phyloP scores from a whole-genome alignment of 495 filamentous ascomycete species.

The Aspergillus sparsus region DNA sequence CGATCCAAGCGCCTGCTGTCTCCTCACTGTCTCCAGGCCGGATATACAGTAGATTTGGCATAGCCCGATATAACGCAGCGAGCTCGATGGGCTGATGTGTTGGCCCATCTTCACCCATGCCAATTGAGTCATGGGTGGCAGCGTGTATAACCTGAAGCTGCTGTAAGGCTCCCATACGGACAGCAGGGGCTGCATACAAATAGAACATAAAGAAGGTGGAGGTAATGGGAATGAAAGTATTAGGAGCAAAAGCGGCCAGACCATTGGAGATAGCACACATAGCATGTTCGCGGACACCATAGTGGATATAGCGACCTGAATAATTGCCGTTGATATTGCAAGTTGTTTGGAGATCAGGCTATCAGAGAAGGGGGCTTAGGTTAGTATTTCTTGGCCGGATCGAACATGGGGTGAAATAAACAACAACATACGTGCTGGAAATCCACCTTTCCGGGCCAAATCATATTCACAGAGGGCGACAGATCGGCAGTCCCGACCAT shows the following conservation, averaged over 20 bases:
- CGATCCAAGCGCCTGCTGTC: constrained; percentile 54
- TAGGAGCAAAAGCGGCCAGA: constrained; percentile 51
- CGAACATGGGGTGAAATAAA: background rate
- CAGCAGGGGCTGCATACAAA: constrained; percentile 57
- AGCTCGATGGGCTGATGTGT: constrained; percentile 64
- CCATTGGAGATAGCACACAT: constrained; percentile 57
- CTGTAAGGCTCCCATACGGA: constrained; percentile 61
- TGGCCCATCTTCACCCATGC: constrained; percentile 60
- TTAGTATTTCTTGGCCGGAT: background rate
- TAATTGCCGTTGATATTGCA: constrained; percentile 53
- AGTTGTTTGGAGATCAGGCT: constrained; percentile 45
- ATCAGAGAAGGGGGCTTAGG: background rate
- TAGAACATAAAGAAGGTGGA: constrained; percentile 65
- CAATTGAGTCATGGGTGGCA: constrained; percentile 63
- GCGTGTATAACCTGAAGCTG: constrained; percentile 58
- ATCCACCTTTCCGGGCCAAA: constrained; percentile 54
- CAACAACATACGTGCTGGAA: constrained; percentile 51
- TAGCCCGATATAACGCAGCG: constrained; percentile 57
- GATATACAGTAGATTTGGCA: constrained; percentile 63
- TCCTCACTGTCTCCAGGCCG: constrained; percentile 60
- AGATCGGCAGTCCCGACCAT: constrained; percentile 64
- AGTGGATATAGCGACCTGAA: constrained; percentile 55
- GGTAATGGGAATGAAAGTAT: constrained; percentile 55
- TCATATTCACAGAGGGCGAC: constrained; percentile 58
- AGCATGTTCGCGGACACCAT: constrained; percentile 56